Evolutionary conservation across 129 eudicot species (phyloP), one percentile per base, ranked within the genome.

Genomic region (Chrysanthemum seticuspe): DNA sequence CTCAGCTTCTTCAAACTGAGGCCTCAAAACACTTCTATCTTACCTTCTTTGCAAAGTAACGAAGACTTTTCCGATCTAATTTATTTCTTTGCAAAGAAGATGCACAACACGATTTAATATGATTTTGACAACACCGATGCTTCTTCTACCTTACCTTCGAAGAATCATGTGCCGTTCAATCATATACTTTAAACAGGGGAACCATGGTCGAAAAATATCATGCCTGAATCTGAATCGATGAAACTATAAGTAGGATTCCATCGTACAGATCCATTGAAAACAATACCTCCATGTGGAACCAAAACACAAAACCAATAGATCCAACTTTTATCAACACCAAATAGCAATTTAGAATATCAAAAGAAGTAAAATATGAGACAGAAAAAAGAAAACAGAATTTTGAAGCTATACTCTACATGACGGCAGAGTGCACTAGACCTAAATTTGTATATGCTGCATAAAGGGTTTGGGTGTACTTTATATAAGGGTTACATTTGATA

Each of bases 141-240:
- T 60, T 73, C 69, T 61, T 73, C 77, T 49, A 73, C 69, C 47
- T 73, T 61, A 73, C 77, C 62, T 62, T 61, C 57, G 1, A 3
- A 4, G 1, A 12, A 10, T 1, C 2, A 0, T 0, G 0, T 49
- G 45, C 27, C 14, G 7, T n/a, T 31, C 4, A 23, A 47, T 21
- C 23, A 59, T 44, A 40, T 58, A 3, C 11, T 21, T 74, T 74
- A 74, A 74, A 74, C 72, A 65, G 72, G 10, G 77, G 62, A 73
- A 73, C 45, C 62, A 10, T 57, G 25, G 55, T 3, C 16, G 67
- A 40, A 44, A 31, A 6, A 59, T 0, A 29, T 70, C 65, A 15
- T 1, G 2, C 12, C 31, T 0, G 3, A 31, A 31, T 31, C 36
- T 31, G 36, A 34, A 57, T 2, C 14, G 8, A 50, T 5, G 2